phyloP scores from a whole-genome alignment of 2,329 filamentous ascomycete genomes.

The Paraphaeosphaeria minitans region DNA sequence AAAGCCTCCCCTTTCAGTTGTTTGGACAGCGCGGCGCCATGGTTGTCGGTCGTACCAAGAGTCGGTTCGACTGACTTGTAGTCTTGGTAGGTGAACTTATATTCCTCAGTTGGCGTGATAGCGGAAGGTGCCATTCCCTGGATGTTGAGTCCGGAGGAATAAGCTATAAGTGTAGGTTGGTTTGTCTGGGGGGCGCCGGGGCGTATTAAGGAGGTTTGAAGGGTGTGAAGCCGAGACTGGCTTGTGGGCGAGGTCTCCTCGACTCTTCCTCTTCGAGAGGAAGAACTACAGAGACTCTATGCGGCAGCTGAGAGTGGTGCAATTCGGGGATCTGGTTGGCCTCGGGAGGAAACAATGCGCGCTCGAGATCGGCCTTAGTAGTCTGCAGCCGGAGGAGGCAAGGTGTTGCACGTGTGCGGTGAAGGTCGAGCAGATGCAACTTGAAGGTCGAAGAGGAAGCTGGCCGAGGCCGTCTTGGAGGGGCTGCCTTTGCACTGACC shows the following conservation, averaged over 20 bases:
- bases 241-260: conserved; percentile 91
- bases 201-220: conserved; percentile 94
- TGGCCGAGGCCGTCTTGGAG: conserved; percentile 53
- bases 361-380: conserved; percentile 45
- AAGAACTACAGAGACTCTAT: conserved; percentile 99
- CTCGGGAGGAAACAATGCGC: conserved; percentile 51
- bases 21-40: conserved; percentile 66
- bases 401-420: conserved; percentile 57
- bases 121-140: conserved; percentile 76
- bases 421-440: conserved; percentile 53
- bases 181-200: conserved; percentile 33
- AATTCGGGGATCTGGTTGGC: conserved; percentile 58
- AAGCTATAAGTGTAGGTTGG: conserved; percentile 14
- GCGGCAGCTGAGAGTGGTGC: conserved; percentile 89
- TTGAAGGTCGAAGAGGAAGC: conserved; percentile 52
- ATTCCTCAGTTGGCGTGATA: conserved; percentile 55
- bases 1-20: conserved; percentile 85
- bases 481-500: conserved; percentile 50
- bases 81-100: conserved; percentile 48
- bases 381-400: conserved; percentile 51
- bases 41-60: conserved; percentile 49
- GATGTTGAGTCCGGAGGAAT: conserved; percentile 35
- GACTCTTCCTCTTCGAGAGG: conserved; percentile 99
- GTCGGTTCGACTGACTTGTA: conserved; percentile 34
- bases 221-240: conserved; percentile 85